Evolutionary conservation across 1,284 basidiomycete species (phyloP).

Genomic region (Gymnopus androsaceus): DNA sequence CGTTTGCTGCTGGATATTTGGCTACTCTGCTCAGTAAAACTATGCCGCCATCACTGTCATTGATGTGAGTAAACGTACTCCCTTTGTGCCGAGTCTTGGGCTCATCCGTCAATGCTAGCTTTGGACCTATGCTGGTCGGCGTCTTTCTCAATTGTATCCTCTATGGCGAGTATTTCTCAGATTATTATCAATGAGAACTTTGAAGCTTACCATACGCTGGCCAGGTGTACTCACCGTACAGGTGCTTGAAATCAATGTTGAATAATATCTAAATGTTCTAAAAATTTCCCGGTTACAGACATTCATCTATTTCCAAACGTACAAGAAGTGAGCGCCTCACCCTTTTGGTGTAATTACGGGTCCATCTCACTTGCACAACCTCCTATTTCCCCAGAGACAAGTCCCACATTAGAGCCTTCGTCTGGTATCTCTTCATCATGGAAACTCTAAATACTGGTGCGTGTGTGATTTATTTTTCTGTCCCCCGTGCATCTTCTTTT

Average conservation of each 20-base stretch:
- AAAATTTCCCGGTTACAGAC: slow-evolving; percentile 9
- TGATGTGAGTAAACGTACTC: no score
- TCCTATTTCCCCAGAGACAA: background rate
- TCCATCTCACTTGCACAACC: background rate
- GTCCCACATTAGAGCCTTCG: slow-evolving; percentile 5
- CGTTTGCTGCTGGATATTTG: no score
- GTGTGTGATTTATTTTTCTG: background rate
- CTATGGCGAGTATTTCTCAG: slow-evolving; percentile 27
- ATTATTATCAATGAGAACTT: background rate
- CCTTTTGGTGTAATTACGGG: slow-evolving; percentile 21
- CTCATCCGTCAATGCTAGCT: background rate
- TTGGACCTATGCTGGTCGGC: slow-evolving; percentile 13
- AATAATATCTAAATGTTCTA: background rate
- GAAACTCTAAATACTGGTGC: slow-evolving; percentile 31
- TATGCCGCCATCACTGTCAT: no score
- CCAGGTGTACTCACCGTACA: slow-evolving; percentile 21
- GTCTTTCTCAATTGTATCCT: slow-evolving; percentile 13
- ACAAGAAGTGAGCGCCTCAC: slow-evolving; percentile 23
- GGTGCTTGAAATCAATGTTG: slow-evolving; percentile 21
- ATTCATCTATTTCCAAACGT: slow-evolving; percentile 28
- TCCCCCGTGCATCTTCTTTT: background rate
- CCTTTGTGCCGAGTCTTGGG: background rate
- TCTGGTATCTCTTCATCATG: slow-evolving; percentile 31
- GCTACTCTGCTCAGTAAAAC: no score
- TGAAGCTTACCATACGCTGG: background rate